Percentiles rank a stretch among this genome's conserved stretches.
Evolutionary conservation across 192 early-diverging fungal species (phyloP).

Genomic region (Entomortierella parvispora): DNA sequence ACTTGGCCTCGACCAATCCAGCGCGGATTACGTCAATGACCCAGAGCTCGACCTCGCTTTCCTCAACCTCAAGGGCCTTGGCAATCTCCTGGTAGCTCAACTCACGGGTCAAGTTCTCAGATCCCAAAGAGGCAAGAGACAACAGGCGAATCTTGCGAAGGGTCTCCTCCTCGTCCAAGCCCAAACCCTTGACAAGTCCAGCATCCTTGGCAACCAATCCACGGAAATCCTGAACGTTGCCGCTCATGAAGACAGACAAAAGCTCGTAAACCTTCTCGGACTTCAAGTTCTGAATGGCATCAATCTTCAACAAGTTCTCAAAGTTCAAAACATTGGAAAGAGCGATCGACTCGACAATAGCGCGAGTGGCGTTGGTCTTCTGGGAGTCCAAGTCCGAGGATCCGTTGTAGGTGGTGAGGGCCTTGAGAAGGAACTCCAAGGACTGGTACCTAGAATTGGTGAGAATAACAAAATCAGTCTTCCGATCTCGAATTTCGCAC

Average conservation of each 20-base stretch:
- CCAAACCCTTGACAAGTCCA: slow-evolving; percentile 61
- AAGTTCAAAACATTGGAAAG: slow-evolving; percentile 80
- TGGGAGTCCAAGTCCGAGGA: slow-evolving; percentile 50
- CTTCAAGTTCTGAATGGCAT: slow-evolving; percentile 71
- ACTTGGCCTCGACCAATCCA: slow-evolving; percentile 92
- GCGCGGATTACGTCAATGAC: slow-evolving; percentile 93
- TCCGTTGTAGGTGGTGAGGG: slow-evolving; percentile 66
- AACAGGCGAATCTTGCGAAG: slow-evolving; percentile 88
- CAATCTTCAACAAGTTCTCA: slow-evolving; percentile 76
- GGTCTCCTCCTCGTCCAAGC: slow-evolving; percentile 61
- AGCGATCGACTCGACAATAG: slow-evolving; percentile 73
- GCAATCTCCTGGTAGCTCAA: slow-evolving; percentile 83
- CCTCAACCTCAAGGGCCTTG: slow-evolving; percentile 76
- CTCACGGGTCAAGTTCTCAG: slow-evolving; percentile 70
- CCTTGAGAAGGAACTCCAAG: slow-evolving; percentile 76
- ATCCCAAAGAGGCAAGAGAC: slow-evolving; percentile 81
- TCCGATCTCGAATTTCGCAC: too few species aligned
- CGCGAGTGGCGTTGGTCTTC: slow-evolving; percentile 67
- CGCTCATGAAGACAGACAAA: slow-evolving; percentile 73
- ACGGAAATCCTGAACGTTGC: slow-evolving; percentile 72
- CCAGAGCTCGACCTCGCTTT: slow-evolving; percentile 93
- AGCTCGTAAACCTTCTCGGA: slow-evolving; percentile 70
- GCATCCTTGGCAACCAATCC: slow-evolving; percentile 66
- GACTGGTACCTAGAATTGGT: slow-evolving; percentile 33
- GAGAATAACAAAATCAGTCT: too few species aligned